Base-by-base conservation (phyloP, 2,329 filamentous ascomycete genomes). In the Penicillium janthinellum region DNA sequence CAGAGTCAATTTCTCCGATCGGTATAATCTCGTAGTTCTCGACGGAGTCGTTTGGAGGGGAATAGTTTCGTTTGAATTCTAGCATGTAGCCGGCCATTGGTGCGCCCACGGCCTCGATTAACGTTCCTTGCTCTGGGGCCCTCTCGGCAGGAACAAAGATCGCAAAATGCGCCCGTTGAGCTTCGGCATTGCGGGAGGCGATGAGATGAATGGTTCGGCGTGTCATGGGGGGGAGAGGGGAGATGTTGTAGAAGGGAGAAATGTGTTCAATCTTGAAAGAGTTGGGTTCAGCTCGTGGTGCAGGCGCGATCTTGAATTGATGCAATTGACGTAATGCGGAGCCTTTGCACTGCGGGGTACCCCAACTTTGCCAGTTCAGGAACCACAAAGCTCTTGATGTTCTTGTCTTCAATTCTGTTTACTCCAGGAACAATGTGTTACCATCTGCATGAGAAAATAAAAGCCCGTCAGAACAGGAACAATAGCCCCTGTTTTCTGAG, bases 101-200 rank as follows among this genome's bases (percentile, higher is more conserved):
- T 10, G 72, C 66, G 10, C 71, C 72, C 14, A 73, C 64, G 7
- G 71, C 73, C 28, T 75, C 64, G 39, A 75, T 75, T 35, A 71
- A 34, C 7, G 68, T 74, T 45, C 71, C 71, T 22, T 48, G 48
- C 5, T 59, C 53, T 12, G 57, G 45, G 25, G 67, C 35, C 4
- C 44, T 17, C 8, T 60, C 60, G 17, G 63, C 66, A 10, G 71
- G 70, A 39, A 73, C 58, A 54, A 73, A 73, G 45, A 75, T 64
- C 4, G 68, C 67, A 57, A 74, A 73, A 56, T 74, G 71, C 2
- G 70, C 64, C 41, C 69, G 64, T 60, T 74, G 71, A 15, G 55
- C 52, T 17, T 62, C 51, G 17, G 57, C 52, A 53, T 66, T 63
- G 22, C 69, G 72, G 20, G 58, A 70, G 34, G 67, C 37, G 11